Base-by-base conservation (phyloP, 495 filamentous ascomycete genomes). In the Terfezia boudieri region DNA sequence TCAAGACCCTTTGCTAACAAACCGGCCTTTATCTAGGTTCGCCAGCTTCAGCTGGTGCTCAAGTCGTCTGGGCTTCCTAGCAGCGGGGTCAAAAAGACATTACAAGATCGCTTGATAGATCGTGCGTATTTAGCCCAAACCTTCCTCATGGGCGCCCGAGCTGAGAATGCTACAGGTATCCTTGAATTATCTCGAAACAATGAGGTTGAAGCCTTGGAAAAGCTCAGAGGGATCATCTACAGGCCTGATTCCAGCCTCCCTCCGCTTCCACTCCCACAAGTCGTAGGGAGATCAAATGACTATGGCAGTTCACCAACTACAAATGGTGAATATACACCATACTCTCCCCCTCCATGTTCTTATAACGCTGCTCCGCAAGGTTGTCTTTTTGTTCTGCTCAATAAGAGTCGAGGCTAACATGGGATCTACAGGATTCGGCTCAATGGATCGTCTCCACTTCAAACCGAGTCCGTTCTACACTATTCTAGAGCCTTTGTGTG, bases 391-490 rank as follows among this genome's bases (percentile, higher is more conserved):
- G 46, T 54, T 49, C 69, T 26, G 60, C 66, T 48, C 64, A 67
- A 23, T 50, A 32, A 32, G 26, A 32, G 26, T 32, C 26, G 7
- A 32, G 26, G 26, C 26, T 32, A 1, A 32, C 7, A 32, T 32
- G 26, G 26, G 26, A 5, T 32, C 26, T 32, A 32, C 26, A 32
- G 26, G 26, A 32, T 32, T 32, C 26, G 26, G 26, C 26, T 7
- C 26, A 32, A 32, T 32, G 26, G 17, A 46, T 46, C 68, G 60
- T 57, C 68, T 65, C 52, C 67, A 67, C 36, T 92, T 86, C 67
- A 89, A 86, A 61, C 69, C 79, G 8, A 88, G 81, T 55, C 84
- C 86, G 2, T 92, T 89, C 62, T 90, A 81, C 60, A 75, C 71
- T 0, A 69, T 86, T 36, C 50, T 78, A 32, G 64, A 73, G 49